Evolutionary conservation across 1,139 yeast species (phyloP), one percentile per base, ranked within the genome.

Genomic region (Kluyveromyces sp.): DNA sequence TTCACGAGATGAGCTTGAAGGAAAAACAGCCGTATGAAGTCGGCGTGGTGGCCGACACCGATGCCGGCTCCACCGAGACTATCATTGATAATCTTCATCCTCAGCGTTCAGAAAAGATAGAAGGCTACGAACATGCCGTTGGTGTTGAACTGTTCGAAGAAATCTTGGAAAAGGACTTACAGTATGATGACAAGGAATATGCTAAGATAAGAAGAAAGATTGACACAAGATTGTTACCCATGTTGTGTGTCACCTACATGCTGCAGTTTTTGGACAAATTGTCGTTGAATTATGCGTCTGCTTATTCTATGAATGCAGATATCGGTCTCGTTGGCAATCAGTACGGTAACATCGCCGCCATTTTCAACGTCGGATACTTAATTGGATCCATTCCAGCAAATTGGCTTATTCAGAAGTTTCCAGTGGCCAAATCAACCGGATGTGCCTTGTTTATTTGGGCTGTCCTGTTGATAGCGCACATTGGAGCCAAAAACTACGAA

Each of bases 301-400:
- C 65, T 8, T 61, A 59, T 45, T 63, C 65, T 2, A 51, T 64
- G 49, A 57, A 53, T 40, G 56, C 45, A 16, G 59, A 57, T 46
- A 43, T 57, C 33, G 19, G 42, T 6, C 42, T 50, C 11, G 41
- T 26, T 19, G 52, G 53, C 2, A 48, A 45, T 33, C 49, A 50
- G 17, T 50, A 49, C 22, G 42, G 48, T 37, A 40, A 50, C 41
- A 47, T 50, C 26, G 74, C 74, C 1, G 73, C 79, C 3, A 65
- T 72, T 32, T 75, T 75, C 56, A 73, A 74, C 51, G 67, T 74
- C 47, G 79, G 78, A 4, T 74, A 73, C 50, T 52, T 74, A 46
- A 64, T 65, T 41, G 71, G 71, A 44, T 70, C 73, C 13, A 56
- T 67, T 31, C 79, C 79, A 2, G 69, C 72, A 13, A 67, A 69